A percentile compares a stretch with the other conserved stretches of the same genome.
phyloP scores from a whole-genome alignment of 2,329 filamentous ascomycete genomes.

The Aureobasidium pullulans region DNA sequence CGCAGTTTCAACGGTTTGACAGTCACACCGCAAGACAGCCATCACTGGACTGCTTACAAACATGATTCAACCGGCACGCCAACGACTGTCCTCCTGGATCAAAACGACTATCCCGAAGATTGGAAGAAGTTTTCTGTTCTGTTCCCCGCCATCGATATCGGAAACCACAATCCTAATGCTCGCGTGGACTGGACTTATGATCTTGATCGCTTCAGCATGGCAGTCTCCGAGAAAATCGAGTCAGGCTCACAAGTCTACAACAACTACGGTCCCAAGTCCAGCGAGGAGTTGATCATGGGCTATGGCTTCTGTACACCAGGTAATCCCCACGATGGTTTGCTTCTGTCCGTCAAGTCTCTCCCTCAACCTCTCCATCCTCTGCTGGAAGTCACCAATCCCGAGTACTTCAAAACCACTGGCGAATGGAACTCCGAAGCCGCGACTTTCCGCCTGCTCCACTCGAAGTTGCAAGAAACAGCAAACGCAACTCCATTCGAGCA shows the following conservation, averaged over 20 bases:
- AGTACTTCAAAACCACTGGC: constrained; percentile 26
- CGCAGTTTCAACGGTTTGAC: constrained; percentile 42
- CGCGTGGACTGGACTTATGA: constrained; percentile 43
- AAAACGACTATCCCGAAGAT: constrained; percentile 25
- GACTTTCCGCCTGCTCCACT: constrained; percentile 30
- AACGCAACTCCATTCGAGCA: background rate
- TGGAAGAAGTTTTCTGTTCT: constrained; percentile 37
- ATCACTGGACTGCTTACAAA: constrained; percentile 31
- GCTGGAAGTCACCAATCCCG: constrained; percentile 24
- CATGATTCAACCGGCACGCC: constrained; percentile 22
- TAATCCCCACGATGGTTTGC: constrained; percentile 41
- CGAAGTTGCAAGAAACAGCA: background rate
- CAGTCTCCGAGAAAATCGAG: constrained; percentile 26
- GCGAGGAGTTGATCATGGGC: constrained; percentile 46
- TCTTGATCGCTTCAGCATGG: constrained; percentile 32
- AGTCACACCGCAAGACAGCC: constrained; percentile 26
- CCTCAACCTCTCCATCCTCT: constrained; percentile 29
- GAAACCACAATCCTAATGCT: constrained; percentile 41
- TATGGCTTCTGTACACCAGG: constrained; percentile 45
- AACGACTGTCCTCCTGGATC: constrained; percentile 26
- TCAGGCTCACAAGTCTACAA: constrained; percentile 42
- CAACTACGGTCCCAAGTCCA: constrained; percentile 47
- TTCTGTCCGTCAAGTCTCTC: constrained; percentile 35
- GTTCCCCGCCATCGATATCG: constrained; percentile 43
- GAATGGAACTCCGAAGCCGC: constrained; percentile 29